These are phyloP conservation scores for Capsicum baccatum DNA, from an alignment of 257 asterid genomes.

Conservation along the genomic window DNA sequence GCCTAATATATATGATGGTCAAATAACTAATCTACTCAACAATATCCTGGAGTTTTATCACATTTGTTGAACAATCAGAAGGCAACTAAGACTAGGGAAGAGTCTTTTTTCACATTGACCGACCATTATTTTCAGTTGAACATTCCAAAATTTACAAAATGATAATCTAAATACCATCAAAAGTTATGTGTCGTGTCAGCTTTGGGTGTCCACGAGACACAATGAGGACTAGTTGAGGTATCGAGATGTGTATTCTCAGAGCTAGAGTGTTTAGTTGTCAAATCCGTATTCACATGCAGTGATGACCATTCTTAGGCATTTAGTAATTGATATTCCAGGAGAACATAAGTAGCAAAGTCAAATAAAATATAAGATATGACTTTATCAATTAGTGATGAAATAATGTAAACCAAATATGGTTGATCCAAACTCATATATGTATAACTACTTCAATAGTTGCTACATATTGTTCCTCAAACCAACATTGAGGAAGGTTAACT, in stretches of 20 bases:
- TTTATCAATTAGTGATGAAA: too few species aligned
- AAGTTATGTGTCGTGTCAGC: background rate
- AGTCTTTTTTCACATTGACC: background rate
- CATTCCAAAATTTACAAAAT: too few species aligned
- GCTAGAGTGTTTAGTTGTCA: background rate
- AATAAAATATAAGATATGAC: too few species aligned
- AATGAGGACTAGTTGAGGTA: background rate
- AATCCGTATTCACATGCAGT: too few species aligned
- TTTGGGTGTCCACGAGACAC: background rate
- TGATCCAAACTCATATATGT: background rate
- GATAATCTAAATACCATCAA: too few species aligned
- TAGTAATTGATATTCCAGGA: background rate
- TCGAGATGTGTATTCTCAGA: background rate
- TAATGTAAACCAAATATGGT: background rate
- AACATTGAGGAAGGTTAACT: background rate
- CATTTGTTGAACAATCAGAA: background rate
- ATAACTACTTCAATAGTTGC: background rate
- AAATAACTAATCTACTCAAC: background rate
- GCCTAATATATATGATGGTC: conserved; percentile 1
- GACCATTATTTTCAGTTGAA: background rate
- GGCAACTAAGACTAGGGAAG: background rate
- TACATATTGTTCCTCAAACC: too few species aligned
- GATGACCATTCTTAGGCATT: too few species aligned
- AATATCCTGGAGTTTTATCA: background rate
- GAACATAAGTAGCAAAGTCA: too few species aligned